Conservation (phyloP, 192 early-diverging fungal genomes). For the Diversispora eburnea region DNA sequence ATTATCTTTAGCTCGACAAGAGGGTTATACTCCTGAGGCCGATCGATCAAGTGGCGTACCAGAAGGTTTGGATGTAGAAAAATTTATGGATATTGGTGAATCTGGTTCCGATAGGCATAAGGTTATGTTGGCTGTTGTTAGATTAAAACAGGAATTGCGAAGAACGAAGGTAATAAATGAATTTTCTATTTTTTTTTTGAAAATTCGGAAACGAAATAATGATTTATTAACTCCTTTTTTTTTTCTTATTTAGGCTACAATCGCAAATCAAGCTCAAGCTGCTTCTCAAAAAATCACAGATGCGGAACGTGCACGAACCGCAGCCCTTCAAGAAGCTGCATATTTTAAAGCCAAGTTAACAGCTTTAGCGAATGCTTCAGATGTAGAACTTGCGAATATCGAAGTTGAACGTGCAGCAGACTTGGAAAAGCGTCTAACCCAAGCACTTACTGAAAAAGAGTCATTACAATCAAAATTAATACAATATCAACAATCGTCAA, state of each 20-base stretch:
- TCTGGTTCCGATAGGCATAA: slow-evolving; percentile 45
- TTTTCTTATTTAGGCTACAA: slow-evolving; percentile 25
- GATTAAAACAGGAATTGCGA: slow-evolving; percentile 48
- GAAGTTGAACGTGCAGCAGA: slow-evolving; percentile 43
- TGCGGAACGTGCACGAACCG: slow-evolving; percentile 46
- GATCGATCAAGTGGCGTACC: slow-evolving; percentile 24
- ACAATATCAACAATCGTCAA: slow-evolving; percentile 44
- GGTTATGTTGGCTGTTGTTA: slow-evolving; percentile 45
- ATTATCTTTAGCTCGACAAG: slow-evolving; percentile 40
- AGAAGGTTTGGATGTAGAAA: slow-evolving; percentile 28
- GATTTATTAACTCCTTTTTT: background rate
- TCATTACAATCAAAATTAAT: slow-evolving; percentile 34
- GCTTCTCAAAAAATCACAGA: slow-evolving; percentile 46
- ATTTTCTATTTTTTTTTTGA: background rate
- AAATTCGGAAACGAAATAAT: background rate
- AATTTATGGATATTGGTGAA: slow-evolving; percentile 40
- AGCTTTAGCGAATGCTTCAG: slow-evolving; percentile 42
- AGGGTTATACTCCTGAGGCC: slow-evolving; percentile 24
- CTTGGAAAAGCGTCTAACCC: slow-evolving; percentile 43
- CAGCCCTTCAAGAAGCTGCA: slow-evolving; percentile 54
- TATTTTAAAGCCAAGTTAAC: slow-evolving; percentile 51
- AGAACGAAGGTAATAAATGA: slow-evolving; percentile 33
- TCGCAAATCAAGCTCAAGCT: slow-evolving; percentile 45
- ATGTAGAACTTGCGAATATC: slow-evolving; percentile 33
- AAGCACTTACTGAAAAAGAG: slow-evolving; percentile 42